Evolutionary conservation across 768 basidiomycete genomes (phyloP), one percentile per base, ranked within the genome.

Genomic region (Lenzites betulinus): DNA sequence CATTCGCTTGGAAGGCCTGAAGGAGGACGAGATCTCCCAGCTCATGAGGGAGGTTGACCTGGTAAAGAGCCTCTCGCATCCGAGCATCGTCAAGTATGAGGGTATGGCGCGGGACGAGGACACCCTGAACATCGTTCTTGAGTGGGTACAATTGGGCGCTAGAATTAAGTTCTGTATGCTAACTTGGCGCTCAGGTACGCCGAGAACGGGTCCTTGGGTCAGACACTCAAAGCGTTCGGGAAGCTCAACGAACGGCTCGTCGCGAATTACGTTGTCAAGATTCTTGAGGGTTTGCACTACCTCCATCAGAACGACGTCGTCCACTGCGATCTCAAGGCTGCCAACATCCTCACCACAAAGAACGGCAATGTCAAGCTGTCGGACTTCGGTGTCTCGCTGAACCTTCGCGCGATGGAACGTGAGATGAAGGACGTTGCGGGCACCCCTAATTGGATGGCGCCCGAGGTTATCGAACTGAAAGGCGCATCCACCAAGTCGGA

Each of bases 361-460:
- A 95, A 87, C 51, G 96, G 95, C 43, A 97, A 98, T 69, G 89
- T 97, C 70, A 98, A 98, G 76, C 83, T 99, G 3, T 91, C 94
- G 8, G 96, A 99, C 74, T 98, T 99, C 73, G 96, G 96, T 47
- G 96, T 98, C 15, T 98, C 95, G 23, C 87, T 98, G 62, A 97
- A 96, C 73, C 82, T 98, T 68, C 87, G 92, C 48, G 94, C 94
- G 0, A 87, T 98, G 83, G 90, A 89, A 67, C 81, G 85, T 25
- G 90, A 92, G 69, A 88, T 85, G 66, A 88, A 91, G 71, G 91
- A 90, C 66, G 90, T 93, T 26, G 89, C 91, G 8, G 96, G 96
- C 11, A 99, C 96, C 11, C 96, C 96, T 15, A 96, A 98, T 69
- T 99, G 96, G 96, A 98, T 99, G 95, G 95, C 95, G 12, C 96